A percentile compares a stretch with the other conserved stretches of the same genome.
Evolutionary conservation across 2,329 filamentous ascomycete genomes (phyloP).

Genomic region (Scedosporium boydii): DNA sequence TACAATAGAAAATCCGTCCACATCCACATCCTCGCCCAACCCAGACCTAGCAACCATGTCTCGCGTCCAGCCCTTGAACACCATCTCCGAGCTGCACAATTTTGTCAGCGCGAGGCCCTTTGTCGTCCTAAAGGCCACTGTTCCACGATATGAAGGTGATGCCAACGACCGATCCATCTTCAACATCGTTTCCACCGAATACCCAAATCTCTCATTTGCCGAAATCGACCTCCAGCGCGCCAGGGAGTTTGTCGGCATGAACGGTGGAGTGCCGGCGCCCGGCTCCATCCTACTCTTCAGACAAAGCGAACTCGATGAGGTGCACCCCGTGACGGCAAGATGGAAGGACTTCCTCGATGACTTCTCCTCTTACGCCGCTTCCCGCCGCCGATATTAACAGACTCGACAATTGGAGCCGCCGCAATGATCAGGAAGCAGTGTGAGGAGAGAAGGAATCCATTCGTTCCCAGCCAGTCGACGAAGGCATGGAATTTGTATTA

Average conservation of each 20-base stretch:
- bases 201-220: neutral
- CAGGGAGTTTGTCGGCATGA: neutral
- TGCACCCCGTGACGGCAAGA: neutral
- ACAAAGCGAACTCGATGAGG: neutral
- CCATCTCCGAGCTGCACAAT: neutral
- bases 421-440: neutral
- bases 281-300: neutral
- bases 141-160: neutral
- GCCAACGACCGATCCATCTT: neutral
- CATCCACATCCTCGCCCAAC: neutral
- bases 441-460: neutral
- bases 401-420: neutral
- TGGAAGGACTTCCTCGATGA: constrained; percentile 1
- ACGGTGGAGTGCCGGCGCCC: neutral
- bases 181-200: neutral
- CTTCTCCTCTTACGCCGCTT: neutral
- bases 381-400: neutral
- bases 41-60: neutral
- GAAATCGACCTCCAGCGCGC: neutral
- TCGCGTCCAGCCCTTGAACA: neutral
- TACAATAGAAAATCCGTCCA: neutral
- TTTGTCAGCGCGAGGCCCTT: neutral
- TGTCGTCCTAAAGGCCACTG: neutral
- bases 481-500: neutral
- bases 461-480: neutral